These are phyloP conservation scores for Aspergillus indologenus DNA, from an alignment of 495 filamentous ascomycete genomes.

Conservation along the genomic window DNA sequence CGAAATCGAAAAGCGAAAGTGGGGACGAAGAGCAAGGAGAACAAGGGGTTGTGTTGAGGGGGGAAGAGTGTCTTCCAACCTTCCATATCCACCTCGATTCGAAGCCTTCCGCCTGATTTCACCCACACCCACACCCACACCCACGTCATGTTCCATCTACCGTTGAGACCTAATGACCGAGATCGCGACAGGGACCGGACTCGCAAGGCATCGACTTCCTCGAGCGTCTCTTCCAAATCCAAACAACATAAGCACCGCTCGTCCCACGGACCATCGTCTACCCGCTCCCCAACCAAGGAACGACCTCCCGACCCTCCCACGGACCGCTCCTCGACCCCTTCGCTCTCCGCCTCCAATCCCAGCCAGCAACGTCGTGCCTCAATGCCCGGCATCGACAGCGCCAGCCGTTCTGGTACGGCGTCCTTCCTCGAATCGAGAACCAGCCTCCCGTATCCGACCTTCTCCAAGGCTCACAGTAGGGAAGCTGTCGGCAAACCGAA, in stretches of 20 bases:
- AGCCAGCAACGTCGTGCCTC: constrained; percentile 46
- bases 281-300: constrained; percentile 48
- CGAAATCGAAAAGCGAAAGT: constrained; percentile 5
- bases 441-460: constrained; percentile 76
- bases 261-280: constrained; percentile 35
- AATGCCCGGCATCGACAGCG: constrained; percentile 47
- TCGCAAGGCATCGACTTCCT: constrained; percentile 25
- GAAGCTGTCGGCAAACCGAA: constrained; percentile 68
- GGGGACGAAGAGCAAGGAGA: constrained; percentile 9
- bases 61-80: constrained; percentile 22
- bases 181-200: constrained; percentile 33
- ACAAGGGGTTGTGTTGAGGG: constrained; percentile 11
- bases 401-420: constrained; percentile 34
- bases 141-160: constrained; percentile 39
- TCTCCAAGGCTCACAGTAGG: constrained; percentile 88
- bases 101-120: constrained; percentile 19
- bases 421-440: constrained; percentile 52
- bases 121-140: constrained; percentile 4
- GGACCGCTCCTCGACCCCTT: constrained; percentile 39
- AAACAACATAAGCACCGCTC: constrained; percentile 38
- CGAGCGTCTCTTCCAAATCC: constrained; percentile 29
- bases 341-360: constrained; percentile 28
- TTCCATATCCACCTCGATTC: constrained; percentile 31
- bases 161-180: constrained; percentile 42
- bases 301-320: constrained; percentile 34